Evolutionary conservation across 345 rosid genomes (phyloP).

Genomic region (Syzygium aromaticum): DNA sequence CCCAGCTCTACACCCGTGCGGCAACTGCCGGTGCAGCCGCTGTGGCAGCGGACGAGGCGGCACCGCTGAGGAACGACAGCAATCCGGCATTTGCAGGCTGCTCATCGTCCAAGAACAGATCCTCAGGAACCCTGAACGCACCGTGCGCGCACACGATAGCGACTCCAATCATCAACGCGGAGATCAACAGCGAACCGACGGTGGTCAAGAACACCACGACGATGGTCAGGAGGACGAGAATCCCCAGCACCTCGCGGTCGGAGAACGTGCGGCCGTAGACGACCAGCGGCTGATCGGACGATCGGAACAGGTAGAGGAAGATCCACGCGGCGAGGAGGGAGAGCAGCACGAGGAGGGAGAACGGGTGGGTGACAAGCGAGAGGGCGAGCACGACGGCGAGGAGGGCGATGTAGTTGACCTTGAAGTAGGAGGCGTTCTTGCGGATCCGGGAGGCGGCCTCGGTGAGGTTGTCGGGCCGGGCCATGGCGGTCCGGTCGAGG

Average conservation of each 20-base stretch:
- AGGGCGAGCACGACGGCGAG: conserved; percentile 53
- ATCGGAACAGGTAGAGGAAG: conserved; percentile 52
- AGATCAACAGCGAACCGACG: conserved; percentile 67
- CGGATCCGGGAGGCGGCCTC: conserved; percentile 73
- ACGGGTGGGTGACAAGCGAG: conserved; percentile 64
- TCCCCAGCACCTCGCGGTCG: conserved; percentile 63
- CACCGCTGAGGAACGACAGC: conserved; percentile 63
- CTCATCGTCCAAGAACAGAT: conserved; percentile 72
- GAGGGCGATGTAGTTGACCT: conserved; percentile 59
- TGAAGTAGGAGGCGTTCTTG: conserved; percentile 51
- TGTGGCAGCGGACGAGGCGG: conserved; percentile 50
- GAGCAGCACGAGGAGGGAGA: conserved; percentile 66
- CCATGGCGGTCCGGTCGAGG: conserved; percentile 47
- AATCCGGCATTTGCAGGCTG: conserved; percentile 56
- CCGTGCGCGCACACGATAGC: conserved; percentile 74
- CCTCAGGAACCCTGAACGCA: conserved; percentile 84
- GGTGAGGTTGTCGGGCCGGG: conserved; percentile 51
- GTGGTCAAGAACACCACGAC: conserved; percentile 70
- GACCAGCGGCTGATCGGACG: conserved; percentile 69
- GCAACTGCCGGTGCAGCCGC: conserved; percentile 23
- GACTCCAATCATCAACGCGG: conserved; percentile 55
- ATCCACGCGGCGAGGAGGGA: conserved; percentile 56
- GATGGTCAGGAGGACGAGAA: conserved; percentile 39
- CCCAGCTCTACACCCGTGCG: background rate
- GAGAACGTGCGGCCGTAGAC: conserved; percentile 65